phyloP scores from a whole-genome alignment of 345 rosid species.

The Aurinia saxatilis region DNA sequence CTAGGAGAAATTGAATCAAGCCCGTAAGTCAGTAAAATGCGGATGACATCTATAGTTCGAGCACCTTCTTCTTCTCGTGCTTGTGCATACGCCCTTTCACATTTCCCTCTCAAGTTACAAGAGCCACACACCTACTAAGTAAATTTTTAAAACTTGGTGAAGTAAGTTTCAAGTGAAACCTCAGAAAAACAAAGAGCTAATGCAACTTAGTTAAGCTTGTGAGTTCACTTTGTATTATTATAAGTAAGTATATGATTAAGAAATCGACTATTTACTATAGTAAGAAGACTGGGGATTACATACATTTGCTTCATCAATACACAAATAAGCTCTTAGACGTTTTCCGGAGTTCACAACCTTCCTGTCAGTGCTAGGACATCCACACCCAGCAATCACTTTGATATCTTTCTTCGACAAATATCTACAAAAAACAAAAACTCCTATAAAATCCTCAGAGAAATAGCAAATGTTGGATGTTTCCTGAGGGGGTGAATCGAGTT shows the following conservation, averaged over 20 bases:
- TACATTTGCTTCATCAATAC: conserved; percentile 70
- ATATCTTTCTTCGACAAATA: conserved; percentile 65
- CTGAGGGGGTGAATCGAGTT: background rate
- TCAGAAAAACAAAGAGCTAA: background rate
- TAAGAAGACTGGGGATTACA: conserved; percentile 18
- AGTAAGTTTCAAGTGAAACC: conserved; percentile 5
- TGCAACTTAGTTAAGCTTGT: background rate
- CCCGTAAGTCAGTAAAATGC: conserved; percentile 61
- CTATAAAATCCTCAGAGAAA: background rate
- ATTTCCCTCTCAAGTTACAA: conserved; percentile 78
- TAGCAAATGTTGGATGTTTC: background rate
- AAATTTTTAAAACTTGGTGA: conserved; percentile 6
- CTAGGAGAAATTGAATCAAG: conserved; percentile 42
- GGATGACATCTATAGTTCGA: conserved; percentile 80
- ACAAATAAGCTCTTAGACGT: conserved; percentile 65
- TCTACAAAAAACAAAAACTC: conserved; percentile 33
- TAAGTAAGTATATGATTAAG: background rate
- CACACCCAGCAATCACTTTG: conserved; percentile 50
- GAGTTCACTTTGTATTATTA: background rate
- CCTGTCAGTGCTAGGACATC: conserved; percentile 88
- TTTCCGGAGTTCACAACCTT: conserved; percentile 90
- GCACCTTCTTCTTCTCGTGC: conserved; percentile 60
- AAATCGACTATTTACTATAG: background rate
- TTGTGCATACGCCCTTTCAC: conserved; percentile 76
- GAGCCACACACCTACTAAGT: conserved; percentile 73